A percentile compares a stretch with the other conserved stretches of the same genome.
Conservation (phyloP, 2,329 filamentous ascomycete species). For the Exophiala bonariae region DNA sequence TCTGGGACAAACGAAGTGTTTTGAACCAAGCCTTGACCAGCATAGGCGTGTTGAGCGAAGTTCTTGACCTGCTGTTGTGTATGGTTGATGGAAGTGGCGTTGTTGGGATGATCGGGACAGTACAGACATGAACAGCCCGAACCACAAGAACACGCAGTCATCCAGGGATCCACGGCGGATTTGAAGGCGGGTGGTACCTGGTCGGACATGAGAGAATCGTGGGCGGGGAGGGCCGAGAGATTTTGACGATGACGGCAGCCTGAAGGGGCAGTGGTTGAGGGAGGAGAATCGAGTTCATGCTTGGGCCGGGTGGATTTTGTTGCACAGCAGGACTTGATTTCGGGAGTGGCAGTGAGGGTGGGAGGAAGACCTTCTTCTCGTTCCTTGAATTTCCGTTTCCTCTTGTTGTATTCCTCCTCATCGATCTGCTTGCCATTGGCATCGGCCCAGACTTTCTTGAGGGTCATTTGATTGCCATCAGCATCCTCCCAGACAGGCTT, state of each 20-base stretch:
- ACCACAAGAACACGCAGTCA: slow-evolving; percentile 27
- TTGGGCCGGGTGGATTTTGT: slow-evolving; percentile 3
- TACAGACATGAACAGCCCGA: slow-evolving; percentile 27
- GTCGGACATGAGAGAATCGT: slow-evolving; percentile 3
- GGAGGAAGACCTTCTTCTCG: slow-evolving; percentile 16
- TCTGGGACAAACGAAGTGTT: slow-evolving; percentile 11
- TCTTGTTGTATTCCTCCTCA: slow-evolving; percentile 19
- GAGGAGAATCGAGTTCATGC: slow-evolving; percentile 11
- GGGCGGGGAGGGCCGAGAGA: slow-evolving; percentile 11
- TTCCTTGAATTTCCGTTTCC: slow-evolving; percentile 21
- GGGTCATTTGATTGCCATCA: slow-evolving; percentile 22
- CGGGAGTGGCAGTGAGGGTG: neutral
- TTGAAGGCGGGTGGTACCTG: neutral
- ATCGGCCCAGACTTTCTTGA: slow-evolving; percentile 26
- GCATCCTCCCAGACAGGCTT: slow-evolving; percentile 25
- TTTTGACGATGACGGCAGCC: slow-evolving; percentile 27
- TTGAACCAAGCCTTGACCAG: slow-evolving; percentile 12
- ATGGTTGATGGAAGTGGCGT: slow-evolving; percentile 24
- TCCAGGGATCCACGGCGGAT: slow-evolving; percentile 7
- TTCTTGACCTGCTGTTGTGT: slow-evolving; percentile 25
- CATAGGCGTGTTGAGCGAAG: slow-evolving; percentile 22
- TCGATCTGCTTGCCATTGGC: slow-evolving; percentile 24
- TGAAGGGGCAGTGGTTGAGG: slow-evolving; percentile 1
- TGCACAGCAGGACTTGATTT: slow-evolving; percentile 18
- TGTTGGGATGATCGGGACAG: slow-evolving; percentile 31